These are phyloP conservation scores for Fragilaria radians DNA, from an alignment of 108 stramenopile genomes.

Conservation along the genomic window DNA sequence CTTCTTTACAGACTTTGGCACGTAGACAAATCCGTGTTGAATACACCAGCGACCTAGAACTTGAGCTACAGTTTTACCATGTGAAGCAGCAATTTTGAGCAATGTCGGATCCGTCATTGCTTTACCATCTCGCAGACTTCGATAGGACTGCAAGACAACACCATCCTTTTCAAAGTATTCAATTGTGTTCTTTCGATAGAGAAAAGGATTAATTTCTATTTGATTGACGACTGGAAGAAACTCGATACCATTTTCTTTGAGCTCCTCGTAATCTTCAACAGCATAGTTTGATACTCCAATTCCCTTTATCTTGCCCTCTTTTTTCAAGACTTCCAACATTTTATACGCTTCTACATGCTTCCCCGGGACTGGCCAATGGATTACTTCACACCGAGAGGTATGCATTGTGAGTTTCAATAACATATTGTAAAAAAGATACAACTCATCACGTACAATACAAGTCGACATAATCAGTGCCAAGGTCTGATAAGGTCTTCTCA, in stretches of 20 bases:
- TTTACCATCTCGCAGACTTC: conserved; percentile 83
- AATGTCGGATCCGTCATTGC: conserved; percentile 72
- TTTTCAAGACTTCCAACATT: conserved; percentile 41
- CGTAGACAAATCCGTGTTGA: conserved; percentile 83
- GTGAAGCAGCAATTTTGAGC: conserved; percentile 38
- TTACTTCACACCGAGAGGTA: no score
- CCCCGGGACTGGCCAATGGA: conserved; percentile 92
- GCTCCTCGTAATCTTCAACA: conserved; percentile 78
- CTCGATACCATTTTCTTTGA: conserved; percentile 48
- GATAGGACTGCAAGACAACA: conserved; percentile 83
- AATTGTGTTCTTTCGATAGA: conserved; percentile 81
- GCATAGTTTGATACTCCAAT: conserved; percentile 66
- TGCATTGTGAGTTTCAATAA: no score
- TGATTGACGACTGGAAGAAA: conserved; percentile 78
- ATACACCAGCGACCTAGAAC: conserved; percentile 92
- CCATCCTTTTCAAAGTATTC: conserved; percentile 58
- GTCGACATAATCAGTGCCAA: conserved; percentile 86
- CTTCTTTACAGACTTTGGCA: conserved; percentile 81
- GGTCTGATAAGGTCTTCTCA: conserved; percentile 64
- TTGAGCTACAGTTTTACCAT: conserved; percentile 67
- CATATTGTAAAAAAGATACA: no score
- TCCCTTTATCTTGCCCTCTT: conserved; percentile 62
- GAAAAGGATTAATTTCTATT: conserved; percentile 91
- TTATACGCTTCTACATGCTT: conserved; percentile 85
- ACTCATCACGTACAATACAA: conserved; percentile 45